Conservation (phyloP, 495 filamentous ascomycete species). For the Xylaria flabelliformis region DNA sequence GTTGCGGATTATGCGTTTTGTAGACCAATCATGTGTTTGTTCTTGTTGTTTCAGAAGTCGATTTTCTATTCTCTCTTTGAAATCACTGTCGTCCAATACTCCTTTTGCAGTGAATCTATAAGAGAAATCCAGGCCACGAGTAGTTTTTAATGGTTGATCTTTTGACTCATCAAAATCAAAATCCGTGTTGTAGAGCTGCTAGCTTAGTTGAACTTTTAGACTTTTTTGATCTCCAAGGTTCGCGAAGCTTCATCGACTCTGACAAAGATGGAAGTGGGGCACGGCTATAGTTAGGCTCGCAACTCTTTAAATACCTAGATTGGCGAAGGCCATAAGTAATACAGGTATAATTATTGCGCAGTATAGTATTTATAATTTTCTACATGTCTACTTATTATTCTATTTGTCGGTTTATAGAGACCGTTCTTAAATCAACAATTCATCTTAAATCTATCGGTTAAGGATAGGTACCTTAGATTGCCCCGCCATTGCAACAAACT, state of each 20-base stretch:
- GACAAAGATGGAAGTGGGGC: conserved; percentile 17
- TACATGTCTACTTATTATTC: not conserved
- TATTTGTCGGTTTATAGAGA: not conserved
- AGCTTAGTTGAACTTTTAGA: conserved; percentile 8
- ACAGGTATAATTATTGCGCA: not conserved
- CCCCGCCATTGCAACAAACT: conserved; percentile 10
- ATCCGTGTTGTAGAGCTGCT: not conserved
- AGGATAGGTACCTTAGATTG: not conserved
- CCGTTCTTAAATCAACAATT: not conserved
- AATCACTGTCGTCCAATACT: not conserved
- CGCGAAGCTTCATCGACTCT: conserved; percentile 42
- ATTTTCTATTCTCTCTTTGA: not conserved
- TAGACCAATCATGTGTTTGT: not conserved
- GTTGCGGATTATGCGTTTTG: not conserved
- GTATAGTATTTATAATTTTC: not conserved
- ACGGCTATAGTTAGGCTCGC: not conserved
- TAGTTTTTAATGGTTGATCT: not conserved
- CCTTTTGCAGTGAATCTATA: not conserved
- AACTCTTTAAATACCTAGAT: not conserved
- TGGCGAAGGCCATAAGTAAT: not conserved
- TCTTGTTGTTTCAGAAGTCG: not conserved
- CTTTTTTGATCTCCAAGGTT: conserved; percentile 38
- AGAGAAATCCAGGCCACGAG: not conserved
- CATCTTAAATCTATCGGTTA: not conserved
- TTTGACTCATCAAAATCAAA: not conserved